These are phyloP conservation scores for Zygosaccharomyces gambellarensis DNA, from an alignment of 805 yeast genomes.

Conservation along the genomic window DNA sequence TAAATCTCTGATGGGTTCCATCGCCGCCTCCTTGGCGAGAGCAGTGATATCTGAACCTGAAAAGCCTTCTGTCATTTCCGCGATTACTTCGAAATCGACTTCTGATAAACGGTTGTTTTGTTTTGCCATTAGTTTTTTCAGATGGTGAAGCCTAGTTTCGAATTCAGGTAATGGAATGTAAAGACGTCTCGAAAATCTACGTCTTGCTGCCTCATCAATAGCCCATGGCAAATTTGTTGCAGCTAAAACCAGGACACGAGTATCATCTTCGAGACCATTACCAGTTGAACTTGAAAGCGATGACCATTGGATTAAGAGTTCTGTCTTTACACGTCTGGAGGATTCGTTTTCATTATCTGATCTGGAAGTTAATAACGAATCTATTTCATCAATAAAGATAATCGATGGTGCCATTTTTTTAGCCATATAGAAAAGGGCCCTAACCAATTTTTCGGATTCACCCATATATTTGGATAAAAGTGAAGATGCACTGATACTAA, in stretches of 20 bases:
- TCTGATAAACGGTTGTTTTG: slow-evolving; percentile 65
- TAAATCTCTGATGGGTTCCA: slow-evolving; percentile 89
- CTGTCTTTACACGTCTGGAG: slow-evolving; percentile 86
- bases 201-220: slow-evolving; percentile 93
- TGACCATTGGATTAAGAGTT: slow-evolving; percentile 92
- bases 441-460: slow-evolving; percentile 87
- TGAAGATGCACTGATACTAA: slow-evolving; percentile 86
- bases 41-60: slow-evolving; percentile 95
- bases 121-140: slow-evolving; percentile 59
- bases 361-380: slow-evolving; percentile 78
- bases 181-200: slow-evolving; percentile 88
- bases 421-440: slow-evolving; percentile 83
- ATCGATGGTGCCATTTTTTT: slow-evolving; percentile 86
- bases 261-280: slow-evolving; percentile 42
- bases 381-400: slow-evolving; percentile 94
- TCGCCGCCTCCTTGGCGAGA: slow-evolving; percentile 94
- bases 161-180: slow-evolving; percentile 92
- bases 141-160: slow-evolving; percentile 73
- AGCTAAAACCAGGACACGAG: slow-evolving; percentile 82
- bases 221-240: slow-evolving; percentile 98
- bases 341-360: slow-evolving; percentile 82
- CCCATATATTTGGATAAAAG: slow-evolving; percentile 76
- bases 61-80: slow-evolving; percentile 71
- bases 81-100: slow-evolving; percentile 55
- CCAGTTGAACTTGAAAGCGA: slow-evolving; percentile 87